A percentile compares a stretch with the other conserved stretches of the same genome.
Conservation (phyloP, 495 filamentous ascomycete species). For the Aspergillus bertholletiae region DNA sequence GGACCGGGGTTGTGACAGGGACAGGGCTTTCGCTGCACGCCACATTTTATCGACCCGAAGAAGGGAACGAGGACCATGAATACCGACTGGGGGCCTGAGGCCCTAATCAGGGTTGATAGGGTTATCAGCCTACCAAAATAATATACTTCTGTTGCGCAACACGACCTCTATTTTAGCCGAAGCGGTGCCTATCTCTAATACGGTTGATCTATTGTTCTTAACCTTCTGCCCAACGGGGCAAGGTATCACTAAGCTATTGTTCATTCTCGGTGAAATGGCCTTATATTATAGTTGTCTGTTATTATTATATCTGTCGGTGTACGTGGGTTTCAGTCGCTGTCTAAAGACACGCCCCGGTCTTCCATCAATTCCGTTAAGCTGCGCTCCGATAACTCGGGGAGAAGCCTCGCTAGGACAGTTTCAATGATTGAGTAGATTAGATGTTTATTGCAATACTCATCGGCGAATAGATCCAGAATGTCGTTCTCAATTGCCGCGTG, state of each 20-base stretch:
- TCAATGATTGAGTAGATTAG: conserved; percentile 76
- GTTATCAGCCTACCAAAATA: neutral
- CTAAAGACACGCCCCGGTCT: conserved; percentile 53
- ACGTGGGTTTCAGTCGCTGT: conserved; percentile 6
- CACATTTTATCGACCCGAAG: neutral
- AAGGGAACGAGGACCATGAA: neutral
- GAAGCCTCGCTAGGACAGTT: conserved; percentile 67
- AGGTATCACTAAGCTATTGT: neutral
- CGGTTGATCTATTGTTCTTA: neutral
- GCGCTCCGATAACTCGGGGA: conserved; percentile 80
- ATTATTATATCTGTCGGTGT: neutral
- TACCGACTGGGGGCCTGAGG: neutral
- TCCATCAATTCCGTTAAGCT: conserved; percentile 69
- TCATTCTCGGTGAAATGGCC: neutral
- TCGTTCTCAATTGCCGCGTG: conserved; percentile 42
- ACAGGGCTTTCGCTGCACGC: neutral
- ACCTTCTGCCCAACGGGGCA: neutral
- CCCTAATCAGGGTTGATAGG: neutral
- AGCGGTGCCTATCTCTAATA: neutral
- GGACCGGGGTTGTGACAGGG: neutral
- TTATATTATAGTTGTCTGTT: neutral
- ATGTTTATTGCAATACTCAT: conserved; percentile 88
- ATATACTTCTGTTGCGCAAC: neutral
- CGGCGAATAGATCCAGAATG: conserved; percentile 69
- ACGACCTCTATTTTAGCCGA: neutral